These are phyloP conservation scores for Neospermospora avenae DNA, from an alignment of 2,329 filamentous ascomycete species.

Conservation along the genomic window DNA sequence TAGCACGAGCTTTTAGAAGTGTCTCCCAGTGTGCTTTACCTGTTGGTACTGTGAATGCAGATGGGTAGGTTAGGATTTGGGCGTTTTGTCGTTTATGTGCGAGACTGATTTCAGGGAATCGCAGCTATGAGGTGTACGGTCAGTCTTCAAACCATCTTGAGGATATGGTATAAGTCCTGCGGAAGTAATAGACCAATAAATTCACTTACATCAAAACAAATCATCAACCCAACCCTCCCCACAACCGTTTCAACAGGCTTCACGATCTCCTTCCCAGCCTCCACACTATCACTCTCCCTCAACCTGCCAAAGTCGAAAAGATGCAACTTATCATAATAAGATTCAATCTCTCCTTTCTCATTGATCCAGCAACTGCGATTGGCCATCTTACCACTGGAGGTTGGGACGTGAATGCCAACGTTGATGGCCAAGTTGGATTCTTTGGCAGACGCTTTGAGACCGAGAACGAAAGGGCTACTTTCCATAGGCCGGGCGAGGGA, in stretches of 20 bases:
- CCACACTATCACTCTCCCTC: conserved; percentile 63
- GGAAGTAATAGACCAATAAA: neutral
- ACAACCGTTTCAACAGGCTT: conserved; percentile 70
- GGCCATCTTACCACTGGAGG: conserved; percentile 47
- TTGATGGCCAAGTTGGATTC: conserved; percentile 67
- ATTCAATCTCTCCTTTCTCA: conserved; percentile 52
- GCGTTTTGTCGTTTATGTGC: conserved; percentile 63
- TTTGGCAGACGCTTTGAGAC: conserved; percentile 66
- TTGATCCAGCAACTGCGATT: conserved; percentile 68
- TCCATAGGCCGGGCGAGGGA: conserved; percentile 65
- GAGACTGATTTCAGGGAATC: conserved; percentile 74
- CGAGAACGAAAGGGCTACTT: conserved; percentile 70
- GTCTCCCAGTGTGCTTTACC: conserved; percentile 83
- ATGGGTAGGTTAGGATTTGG: conserved; percentile 80
- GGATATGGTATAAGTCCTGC: neutral
- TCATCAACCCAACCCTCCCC: conserved; percentile 73
- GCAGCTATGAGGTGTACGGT: conserved; percentile 44
- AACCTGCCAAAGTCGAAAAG: conserved; percentile 74
- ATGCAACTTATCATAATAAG: conserved; percentile 82
- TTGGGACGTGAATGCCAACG: conserved; percentile 82
- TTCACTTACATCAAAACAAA: conserved; percentile 76
- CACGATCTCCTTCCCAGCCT: conserved; percentile 61
- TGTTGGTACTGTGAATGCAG: conserved; percentile 85
- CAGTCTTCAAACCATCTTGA: neutral
- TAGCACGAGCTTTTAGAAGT: conserved; percentile 74